These are phyloP conservation scores for Omphalotus guepiniiformis DNA, from an alignment of 768 basidiomycete species.

Conservation along the genomic window DNA sequence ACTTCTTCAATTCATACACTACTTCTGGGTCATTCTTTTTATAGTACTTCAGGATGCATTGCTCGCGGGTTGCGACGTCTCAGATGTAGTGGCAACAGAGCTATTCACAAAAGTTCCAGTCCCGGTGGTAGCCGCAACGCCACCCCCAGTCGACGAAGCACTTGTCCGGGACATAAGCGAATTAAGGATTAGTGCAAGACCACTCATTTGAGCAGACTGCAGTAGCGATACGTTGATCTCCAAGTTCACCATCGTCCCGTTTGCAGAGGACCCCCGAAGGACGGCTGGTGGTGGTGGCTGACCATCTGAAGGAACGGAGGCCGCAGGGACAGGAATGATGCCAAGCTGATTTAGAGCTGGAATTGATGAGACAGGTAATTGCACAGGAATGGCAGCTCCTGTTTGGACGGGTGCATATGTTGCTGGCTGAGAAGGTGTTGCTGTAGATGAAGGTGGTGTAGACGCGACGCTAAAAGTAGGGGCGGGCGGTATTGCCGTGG, in stretches of 20 bases:
- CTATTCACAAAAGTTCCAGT: not conserved
- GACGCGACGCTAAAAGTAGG: constrained; percentile 22
- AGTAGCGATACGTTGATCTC: constrained; percentile 77
- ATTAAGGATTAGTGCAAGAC: constrained; percentile 67
- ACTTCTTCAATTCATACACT: too few species aligned
- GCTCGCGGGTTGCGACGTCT: too few species aligned
- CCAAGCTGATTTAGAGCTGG: constrained; percentile 67
- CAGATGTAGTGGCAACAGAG: not conserved
- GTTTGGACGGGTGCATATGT: constrained; percentile 32
- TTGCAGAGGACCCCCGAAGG: constrained; percentile 63
- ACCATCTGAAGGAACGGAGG: constrained; percentile 46
- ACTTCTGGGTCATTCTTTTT: too few species aligned
- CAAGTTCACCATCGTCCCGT: constrained; percentile 68
- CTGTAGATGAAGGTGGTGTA: constrained; percentile 27
- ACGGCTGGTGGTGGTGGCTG: constrained; percentile 74
- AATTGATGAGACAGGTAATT: constrained; percentile 64
- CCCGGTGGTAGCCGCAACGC: too few species aligned
- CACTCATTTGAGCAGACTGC: constrained; percentile 74
- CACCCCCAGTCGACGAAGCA: too few species aligned
- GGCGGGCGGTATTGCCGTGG: constrained; percentile 9
- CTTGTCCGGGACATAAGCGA: constrained; percentile 54
- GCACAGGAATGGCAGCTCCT: constrained; percentile 54
- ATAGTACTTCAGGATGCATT: too few species aligned
- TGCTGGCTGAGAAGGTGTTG: constrained; percentile 22
- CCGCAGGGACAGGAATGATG: constrained; percentile 63